phyloP scores from a whole-genome alignment of 257 asterid genomes.

The Solanum gracilifrons region DNA sequence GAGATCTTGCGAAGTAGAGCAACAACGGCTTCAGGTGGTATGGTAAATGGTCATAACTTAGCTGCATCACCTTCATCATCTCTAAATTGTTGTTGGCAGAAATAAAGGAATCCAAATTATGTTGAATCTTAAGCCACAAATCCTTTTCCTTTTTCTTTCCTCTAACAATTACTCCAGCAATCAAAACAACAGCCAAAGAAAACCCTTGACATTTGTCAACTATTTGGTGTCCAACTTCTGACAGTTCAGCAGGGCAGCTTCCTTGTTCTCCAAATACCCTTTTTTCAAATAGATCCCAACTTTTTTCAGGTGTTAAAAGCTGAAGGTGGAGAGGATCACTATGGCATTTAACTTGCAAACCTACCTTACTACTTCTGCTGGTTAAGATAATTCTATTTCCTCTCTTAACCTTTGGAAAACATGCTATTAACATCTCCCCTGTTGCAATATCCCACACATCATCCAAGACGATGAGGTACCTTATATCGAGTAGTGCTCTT shows the following conservation, averaged over 20 bases:
- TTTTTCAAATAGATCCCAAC: neutral
- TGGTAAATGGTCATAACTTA: constrained; percentile 20
- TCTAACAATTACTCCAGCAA: neutral
- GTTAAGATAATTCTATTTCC: neutral
- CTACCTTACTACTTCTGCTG: neutral
- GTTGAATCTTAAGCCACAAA: neutral
- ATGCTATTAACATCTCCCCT: neutral
- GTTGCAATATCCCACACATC: neutral
- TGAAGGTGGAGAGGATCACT: neutral
- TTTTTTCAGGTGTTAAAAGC: neutral
- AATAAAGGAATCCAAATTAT: neutral
- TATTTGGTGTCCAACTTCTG: neutral
- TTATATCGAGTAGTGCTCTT: neutral
- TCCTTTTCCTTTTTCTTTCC: neutral
- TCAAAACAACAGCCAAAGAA: neutral
- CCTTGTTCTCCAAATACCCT: neutral
- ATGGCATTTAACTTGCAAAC: neutral
- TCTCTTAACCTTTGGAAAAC: neutral
- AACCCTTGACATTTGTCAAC: constrained; percentile 9
- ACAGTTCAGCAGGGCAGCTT: neutral
- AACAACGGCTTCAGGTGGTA: constrained; percentile 17
- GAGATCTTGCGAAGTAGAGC: constrained; percentile 19
- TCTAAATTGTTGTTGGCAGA: neutral
- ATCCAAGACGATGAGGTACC: neutral
- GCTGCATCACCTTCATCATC: neutral